A percentile compares a stretch with the other conserved stretches of the same genome.
Evolutionary conservation across 148 eudicot species (phyloP).

Genomic region (Chenopodium quinoa): DNA sequence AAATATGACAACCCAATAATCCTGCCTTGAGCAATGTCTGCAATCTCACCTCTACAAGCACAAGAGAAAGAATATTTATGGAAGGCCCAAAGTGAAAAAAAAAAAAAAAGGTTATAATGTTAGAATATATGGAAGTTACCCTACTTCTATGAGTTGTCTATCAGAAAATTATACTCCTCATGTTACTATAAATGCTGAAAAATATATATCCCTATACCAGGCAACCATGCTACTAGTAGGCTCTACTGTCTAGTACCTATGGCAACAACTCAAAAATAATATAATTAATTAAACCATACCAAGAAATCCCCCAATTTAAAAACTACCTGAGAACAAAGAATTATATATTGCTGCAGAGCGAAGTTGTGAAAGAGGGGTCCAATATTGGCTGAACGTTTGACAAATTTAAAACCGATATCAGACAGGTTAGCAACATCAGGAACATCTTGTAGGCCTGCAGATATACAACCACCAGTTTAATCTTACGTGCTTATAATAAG

Average conservation of each 20-base stretch:
- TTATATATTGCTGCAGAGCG: constrained; percentile 82
- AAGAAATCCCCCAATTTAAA: not conserved
- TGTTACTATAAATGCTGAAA: not conserved
- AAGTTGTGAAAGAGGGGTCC: constrained; percentile 64
- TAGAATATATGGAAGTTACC: not conserved
- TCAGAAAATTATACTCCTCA: not conserved
- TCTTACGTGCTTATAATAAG: not conserved
- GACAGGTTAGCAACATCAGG: constrained; percentile 27
- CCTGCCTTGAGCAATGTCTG: not conserved
- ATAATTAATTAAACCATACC: not conserved
- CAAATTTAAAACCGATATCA: constrained; percentile 41
- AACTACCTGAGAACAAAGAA: constrained; percentile 81
- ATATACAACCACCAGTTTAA: not conserved
- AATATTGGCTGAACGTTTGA: constrained; percentile 34
- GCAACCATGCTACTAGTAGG: not conserved
- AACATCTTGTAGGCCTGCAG: constrained; percentile 43
- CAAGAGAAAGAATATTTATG: not conserved
- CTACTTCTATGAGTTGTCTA: not conserved
- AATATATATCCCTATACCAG: no score
- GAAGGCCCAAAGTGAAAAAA: not conserved
- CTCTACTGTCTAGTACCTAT: not conserved
- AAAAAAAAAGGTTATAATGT: not conserved
- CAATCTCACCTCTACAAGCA: not conserved
- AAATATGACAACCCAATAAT: not conserved
- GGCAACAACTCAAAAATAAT: not conserved